Evolutionary conservation across 129 eudicot genomes (phyloP), one percentile per base, ranked within the genome.

Genomic region (Pittosporum tobira): DNA sequence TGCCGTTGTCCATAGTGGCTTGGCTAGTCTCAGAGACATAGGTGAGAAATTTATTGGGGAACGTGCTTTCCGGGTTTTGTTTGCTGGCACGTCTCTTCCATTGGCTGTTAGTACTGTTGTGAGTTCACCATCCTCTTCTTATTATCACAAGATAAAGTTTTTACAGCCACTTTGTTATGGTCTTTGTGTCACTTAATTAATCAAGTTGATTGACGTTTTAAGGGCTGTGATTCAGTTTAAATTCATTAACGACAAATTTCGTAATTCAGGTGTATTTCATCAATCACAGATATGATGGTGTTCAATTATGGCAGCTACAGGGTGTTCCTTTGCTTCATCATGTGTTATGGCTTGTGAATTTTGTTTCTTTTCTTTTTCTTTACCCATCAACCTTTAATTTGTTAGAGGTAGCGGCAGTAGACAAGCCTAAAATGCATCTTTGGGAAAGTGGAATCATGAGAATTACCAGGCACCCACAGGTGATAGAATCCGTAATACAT

Each of bases 391-490:
- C 99, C 12, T 93, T 93, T 70, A 93, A 93, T 57, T 68, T 93
- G 47, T 69, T 93, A 71, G 99, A 93, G 77, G 99, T 93, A 40
- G 99, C 99, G 20, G 99, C 99, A 53, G 96, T 93, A 34, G 96
- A 93, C 71, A 87, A 93, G 79, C 96, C 99, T 21, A 84, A 84
- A 62, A 83, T 93, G 99, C 99, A 93, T 73, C 94, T 93, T 19
- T 93, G 99, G 99, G 99, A 93, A 77, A 93, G 88, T 50, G 99
- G 99, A 66, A 84, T 93, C 61, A 93, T 93, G 96, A 87, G 99
- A 79, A 87, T 93, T 64, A 93, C 99, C 22, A 79, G 99, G 77
- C 99, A 93, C 55, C 99, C 99, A 57, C 99, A 93, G 99, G 99
- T 91, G 45, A 72, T 19, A n/a, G 2, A 1, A 45, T 71, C 57